phyloP scores from a whole-genome alignment of 192 early-diverging fungal genomes.

The Gamsiella multidivaricata region DNA sequence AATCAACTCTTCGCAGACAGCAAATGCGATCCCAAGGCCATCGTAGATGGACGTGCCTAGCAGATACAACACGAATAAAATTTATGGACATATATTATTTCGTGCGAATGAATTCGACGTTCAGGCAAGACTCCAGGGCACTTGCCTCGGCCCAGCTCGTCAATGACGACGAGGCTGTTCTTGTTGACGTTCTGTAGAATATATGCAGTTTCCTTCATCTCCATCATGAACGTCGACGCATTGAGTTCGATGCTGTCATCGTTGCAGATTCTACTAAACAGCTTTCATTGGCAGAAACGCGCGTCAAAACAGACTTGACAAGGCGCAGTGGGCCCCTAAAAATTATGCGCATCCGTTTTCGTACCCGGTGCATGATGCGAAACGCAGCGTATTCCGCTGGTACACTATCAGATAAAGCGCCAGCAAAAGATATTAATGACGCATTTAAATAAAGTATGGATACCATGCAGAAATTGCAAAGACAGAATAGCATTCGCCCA shows the following conservation, averaged over 20 bases:
- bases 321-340: no score
- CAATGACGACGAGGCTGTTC: slow-evolving; percentile 83
- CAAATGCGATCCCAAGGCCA: slow-evolving; percentile 77
- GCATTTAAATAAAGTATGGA: not conserved
- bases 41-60: slow-evolving; percentile 75
- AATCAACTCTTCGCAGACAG: slow-evolving; percentile 78
- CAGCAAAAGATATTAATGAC: not conserved
- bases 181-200: slow-evolving; percentile 81
- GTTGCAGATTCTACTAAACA: slow-evolving; percentile 83
- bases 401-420: slow-evolving; percentile 59
- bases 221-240: slow-evolving; percentile 84
- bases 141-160: slow-evolving; percentile 85
- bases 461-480: not conserved
- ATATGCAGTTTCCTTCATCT: slow-evolving; percentile 88
- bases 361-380: slow-evolving; percentile 70
- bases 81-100: not conserved
- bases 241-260: slow-evolving; percentile 69
- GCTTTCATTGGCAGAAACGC: slow-evolving; percentile 25
- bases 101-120: no score
- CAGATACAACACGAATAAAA: not conserved
- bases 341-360: not conserved
- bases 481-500: not conserved
- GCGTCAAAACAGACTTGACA: not conserved
- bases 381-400: slow-evolving; percentile 85
- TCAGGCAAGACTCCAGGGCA: not conserved